These are phyloP conservation scores for Neurospora sp. DNA, from an alignment of 495 filamentous ascomycete genomes.

Conservation along the genomic window DNA sequence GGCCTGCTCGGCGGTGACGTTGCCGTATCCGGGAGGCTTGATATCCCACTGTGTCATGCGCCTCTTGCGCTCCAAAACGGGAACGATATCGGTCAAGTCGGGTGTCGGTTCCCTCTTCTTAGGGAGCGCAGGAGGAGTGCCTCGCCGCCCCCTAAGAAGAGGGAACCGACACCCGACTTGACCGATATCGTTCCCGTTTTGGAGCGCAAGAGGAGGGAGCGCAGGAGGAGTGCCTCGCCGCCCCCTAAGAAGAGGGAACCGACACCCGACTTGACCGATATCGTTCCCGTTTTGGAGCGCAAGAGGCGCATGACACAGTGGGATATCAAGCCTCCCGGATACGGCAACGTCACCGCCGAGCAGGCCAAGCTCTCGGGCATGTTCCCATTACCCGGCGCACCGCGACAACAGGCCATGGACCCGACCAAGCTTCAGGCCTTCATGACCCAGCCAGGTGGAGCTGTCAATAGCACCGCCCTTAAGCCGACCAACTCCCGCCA, in stretches of 20 bases:
- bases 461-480: conserved; percentile 61
- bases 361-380: conserved; percentile 99
- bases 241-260: conserved; percentile 85
- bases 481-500: conserved; percentile 90
- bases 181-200: conserved; percentile 70
- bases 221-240: conserved; percentile 69
- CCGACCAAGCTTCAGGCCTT: conserved; percentile 89
- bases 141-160: conserved; percentile 75
- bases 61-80: too few relatives aligned
- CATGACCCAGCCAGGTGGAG: conserved; percentile 76
- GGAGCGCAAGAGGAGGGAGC: conserved; percentile 69
- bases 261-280: conserved; percentile 86
- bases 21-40: too few relatives aligned
- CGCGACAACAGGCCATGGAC: conserved; percentile 93
- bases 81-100: too few relatives aligned
- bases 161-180: conserved; percentile 90
- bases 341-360: conserved; percentile 97
- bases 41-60: too few relatives aligned
- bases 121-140: conserved; percentile 67
- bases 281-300: conserved; percentile 65
- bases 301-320: conserved; percentile 92
- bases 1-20: too few relatives aligned
- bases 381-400: conserved; percentile 95
- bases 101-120: too few relatives aligned
- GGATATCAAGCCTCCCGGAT: conserved; percentile 98